Conservation (phyloP, 2,329 filamentous ascomycete species). For the Chrysoporthe puriensis region DNA sequence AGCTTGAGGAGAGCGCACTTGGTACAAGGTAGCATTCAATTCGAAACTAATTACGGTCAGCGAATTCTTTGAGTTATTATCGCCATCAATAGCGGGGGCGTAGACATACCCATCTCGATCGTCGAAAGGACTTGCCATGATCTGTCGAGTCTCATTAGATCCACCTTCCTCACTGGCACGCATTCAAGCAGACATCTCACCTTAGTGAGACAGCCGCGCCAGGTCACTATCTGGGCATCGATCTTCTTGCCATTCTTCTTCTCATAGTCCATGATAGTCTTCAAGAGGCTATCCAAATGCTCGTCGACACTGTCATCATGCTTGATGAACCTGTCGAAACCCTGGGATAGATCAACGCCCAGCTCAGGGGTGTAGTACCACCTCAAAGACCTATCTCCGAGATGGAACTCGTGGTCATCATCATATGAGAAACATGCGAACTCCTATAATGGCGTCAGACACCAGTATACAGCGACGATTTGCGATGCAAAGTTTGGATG, state of each 20-base stretch:
- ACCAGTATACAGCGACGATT: not conserved
- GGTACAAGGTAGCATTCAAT: slow-evolving; percentile 92
- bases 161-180: not conserved
- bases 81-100: not conserved
- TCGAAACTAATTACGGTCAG: slow-evolving; percentile 67
- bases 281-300: slow-evolving; percentile 83
- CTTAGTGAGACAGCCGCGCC: slow-evolving; percentile 99
- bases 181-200: slow-evolving; percentile 46
- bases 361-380: slow-evolving; percentile 84
- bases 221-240: slow-evolving; percentile 83
- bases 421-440: slow-evolving; percentile 95
- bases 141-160: slow-evolving; percentile 53
- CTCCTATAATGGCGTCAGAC: slow-evolving; percentile 58
- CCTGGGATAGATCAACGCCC: slow-evolving; percentile 74
- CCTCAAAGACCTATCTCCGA: slow-evolving; percentile 77
- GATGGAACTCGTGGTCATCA: slow-evolving; percentile 74
- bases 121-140: slow-evolving; percentile 84
- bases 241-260: slow-evolving; percentile 67
- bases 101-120: slow-evolving; percentile 70
- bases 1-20: slow-evolving; percentile 59
- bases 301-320: slow-evolving; percentile 83
- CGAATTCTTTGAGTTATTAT: not conserved
- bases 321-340: slow-evolving; percentile 82
- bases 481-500: not conserved
- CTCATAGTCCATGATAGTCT: slow-evolving; percentile 75